phyloP scores from a whole-genome alignment of 1,284 basidiomycete genomes.

The Cronartium quercuum region DNA sequence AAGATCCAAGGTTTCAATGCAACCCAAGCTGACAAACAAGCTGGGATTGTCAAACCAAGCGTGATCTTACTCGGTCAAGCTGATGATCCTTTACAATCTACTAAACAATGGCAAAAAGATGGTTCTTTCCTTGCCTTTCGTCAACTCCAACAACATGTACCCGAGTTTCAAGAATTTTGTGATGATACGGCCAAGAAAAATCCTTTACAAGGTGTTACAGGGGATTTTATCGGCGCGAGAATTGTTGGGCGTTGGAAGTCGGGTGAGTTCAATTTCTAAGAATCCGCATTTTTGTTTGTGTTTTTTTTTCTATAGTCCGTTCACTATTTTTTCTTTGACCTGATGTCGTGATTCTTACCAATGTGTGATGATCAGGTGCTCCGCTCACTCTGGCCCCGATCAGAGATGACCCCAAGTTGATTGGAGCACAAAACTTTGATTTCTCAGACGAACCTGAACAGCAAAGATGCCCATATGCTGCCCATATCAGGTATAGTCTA shows the following conservation, averaged over 20 bases:
- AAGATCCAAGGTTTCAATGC: conserved; percentile 13
- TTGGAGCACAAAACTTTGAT: conserved; percentile 32
- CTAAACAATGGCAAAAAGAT: conserved; percentile 24
- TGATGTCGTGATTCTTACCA: background rate
- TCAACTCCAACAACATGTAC: conserved; percentile 31
- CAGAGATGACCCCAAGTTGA: conserved; percentile 27
- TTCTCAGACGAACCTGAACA: conserved; percentile 29
- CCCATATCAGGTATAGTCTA: conserved; percentile 28
- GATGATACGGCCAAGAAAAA: conserved; percentile 24
- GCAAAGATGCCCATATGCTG: conserved; percentile 31
- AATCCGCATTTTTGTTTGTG: background rate
- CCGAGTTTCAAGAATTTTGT: conserved; percentile 33
- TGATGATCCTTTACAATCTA: conserved; percentile 1
- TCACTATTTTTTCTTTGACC: background rate
- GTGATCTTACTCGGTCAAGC: conserved; percentile 35
- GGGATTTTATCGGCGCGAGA: conserved; percentile 37
- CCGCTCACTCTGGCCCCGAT: conserved; percentile 20
- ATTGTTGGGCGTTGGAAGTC: conserved; percentile 39
- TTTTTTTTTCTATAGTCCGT: background rate
- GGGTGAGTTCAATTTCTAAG: background rate
- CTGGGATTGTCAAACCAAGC: conserved; percentile 28
- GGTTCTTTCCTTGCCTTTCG: conserved; percentile 32
- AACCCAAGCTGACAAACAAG: conserved; percentile 12
- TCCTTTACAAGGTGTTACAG: conserved; percentile 4
- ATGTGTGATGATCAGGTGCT: conserved; percentile 11